Base-by-base conservation (phyloP, 352 stramenopile genomes). In the Globisporangium cystogenes region DNA sequence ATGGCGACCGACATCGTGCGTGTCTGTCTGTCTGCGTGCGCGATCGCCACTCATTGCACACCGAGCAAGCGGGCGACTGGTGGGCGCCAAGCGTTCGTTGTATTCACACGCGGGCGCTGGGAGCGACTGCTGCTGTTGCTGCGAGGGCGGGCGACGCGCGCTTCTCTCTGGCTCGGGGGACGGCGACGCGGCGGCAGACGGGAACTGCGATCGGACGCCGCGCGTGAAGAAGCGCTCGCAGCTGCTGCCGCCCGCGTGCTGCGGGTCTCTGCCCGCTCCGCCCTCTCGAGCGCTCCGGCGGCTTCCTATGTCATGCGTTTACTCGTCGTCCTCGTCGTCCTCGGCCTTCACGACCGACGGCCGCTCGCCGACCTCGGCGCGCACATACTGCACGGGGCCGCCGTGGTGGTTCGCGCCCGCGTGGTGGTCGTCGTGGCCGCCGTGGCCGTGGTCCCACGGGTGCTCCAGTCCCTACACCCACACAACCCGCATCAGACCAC, bases 391-490 rank as follows among this genome's bases (percentile, higher is more conserved):
- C 57, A 86, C 65, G 53, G 67, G 67, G 45, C 74, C 82, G 59
- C 77, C 54, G 64, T 77, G 59, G 55, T 73, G 52, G 37, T 52
- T 45, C 36, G 42, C 75, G 54, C 51, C 26, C 48, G 41, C 31
- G 50, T 72, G 47, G 56, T 74, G 60, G 53, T 63, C 62, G 54
- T 81, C 66, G 54, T 86, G 59, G 54, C 68, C 42, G 40, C 63
- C 62, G 66, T 83, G 72, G 46, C 69, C 70, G 60, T 90, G 82
- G 55, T 95, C 86, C 82, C 82, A 95, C 35, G 83, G 86, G 67
- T 95, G 81, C 56, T 93, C 82, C 31, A 90, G 62, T n/a, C 83
- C 82, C 82, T 93, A 58, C 44, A 62, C 3, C 3, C 4, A n/a
- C 23, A 4, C 7, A 14, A 6, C 4, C 20, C 27, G 4, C 18